Evolutionary conservation across 768 basidiomycete species (phyloP), one percentile per base, ranked within the genome.

Genomic region (Rhodosporidiobolus odoratus): DNA sequence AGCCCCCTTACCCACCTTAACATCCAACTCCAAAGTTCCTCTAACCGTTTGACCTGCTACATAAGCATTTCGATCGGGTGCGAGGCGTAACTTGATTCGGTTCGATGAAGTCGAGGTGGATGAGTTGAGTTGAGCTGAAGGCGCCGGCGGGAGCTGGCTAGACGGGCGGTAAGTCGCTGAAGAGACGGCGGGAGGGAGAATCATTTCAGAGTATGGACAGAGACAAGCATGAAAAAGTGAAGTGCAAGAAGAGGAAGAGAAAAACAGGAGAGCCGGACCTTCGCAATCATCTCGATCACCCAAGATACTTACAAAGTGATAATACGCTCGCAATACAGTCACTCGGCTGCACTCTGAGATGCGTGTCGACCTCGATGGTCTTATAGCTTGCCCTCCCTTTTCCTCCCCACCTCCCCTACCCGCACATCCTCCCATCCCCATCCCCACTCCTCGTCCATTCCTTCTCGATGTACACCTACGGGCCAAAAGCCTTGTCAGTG

Each of bases 1-100:
- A 16, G 15, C 54, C 8, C 54, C 34, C 54, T 56, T 68, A 2
- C 62, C 37, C 10, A 40, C 37, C 62, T 67, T 68, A 34, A 72
- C 74, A 17, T 30, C 32, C 1, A 76, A 25, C 50, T 76, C 75
- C 19, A 77, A 63, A 15, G 67, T 58, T n/a, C 76, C 76, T 17
- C 35, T 30, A 5, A 77, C 48, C 30, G 47, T 50, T 16, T 65
- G 54, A 0, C 76, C 76, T 0, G 75, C 73, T 30, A 76, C 66
- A 53, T 63, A 30, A 4, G 50, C 17, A 19, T 41, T 16, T 12
- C 58, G 58, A 21, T 58, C 61, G 40, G 50, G 63, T 32, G 41
- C 12, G 57, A 58, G n/a, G 52, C 41, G 38, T 48, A 69, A 17
- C 50, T 65, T 47, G 54, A 58, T 15, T 13, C 52, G 27, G 9